phyloP scores from a whole-genome alignment of 768 basidiomycete genomes.

The Phallus indusiatus region DNA sequence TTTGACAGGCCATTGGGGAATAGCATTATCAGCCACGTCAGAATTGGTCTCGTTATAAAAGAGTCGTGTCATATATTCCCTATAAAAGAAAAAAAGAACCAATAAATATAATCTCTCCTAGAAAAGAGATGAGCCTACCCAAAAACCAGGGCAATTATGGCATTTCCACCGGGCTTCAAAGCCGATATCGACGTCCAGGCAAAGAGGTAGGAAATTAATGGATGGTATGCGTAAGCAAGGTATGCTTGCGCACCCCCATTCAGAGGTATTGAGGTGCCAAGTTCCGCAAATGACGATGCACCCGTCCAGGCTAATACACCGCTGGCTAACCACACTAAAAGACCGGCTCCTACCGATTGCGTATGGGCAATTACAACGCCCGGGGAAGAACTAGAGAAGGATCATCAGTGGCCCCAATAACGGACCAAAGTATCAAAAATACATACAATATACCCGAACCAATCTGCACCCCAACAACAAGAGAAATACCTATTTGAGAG shows the following conservation, averaged over 20 bases:
- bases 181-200: conserved; percentile 92
- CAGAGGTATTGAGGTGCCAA: conserved; percentile 81
- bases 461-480: conserved; percentile 81
- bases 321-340: conserved; percentile 74
- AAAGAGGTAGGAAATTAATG: conserved; percentile 81
- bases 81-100: conserved; percentile 2
- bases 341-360: conserved; percentile 81
- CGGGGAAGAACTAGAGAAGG: conserved; percentile 63
- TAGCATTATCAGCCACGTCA: conserved; percentile 63
- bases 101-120: conserved; percentile 5
- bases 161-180: conserved; percentile 76
- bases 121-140: conserved; percentile 22
- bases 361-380: conserved; percentile 87
- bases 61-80: conserved; percentile 85
- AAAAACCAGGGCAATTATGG: conserved; percentile 84
- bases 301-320: conserved; percentile 93
- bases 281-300: conserved; percentile 86
- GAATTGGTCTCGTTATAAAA: conserved; percentile 68
- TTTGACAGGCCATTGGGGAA: conserved; percentile 90
- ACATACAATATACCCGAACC: conserved; percentile 91
- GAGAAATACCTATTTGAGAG: conserved; percentile 57
- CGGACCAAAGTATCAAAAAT: background rate
- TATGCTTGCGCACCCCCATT: conserved; percentile 73
- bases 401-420: background rate
- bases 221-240: conserved; percentile 81